These are phyloP conservation scores for Poterioochromonas sp. DNA, from an alignment of 352 stramenopile genomes.

Conservation along the genomic window DNA sequence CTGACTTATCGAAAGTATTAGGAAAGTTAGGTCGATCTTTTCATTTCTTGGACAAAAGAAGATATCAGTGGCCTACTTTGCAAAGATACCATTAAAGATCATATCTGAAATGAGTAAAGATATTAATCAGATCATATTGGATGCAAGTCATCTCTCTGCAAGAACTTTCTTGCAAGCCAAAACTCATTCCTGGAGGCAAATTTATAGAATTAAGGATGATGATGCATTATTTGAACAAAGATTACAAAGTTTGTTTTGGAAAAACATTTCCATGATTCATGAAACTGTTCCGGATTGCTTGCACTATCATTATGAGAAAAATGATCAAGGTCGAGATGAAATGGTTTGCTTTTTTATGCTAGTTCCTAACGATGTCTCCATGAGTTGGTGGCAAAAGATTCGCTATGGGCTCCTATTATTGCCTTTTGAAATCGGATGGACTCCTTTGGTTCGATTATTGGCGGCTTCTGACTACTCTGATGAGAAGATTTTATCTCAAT, in stretches of 20 bases:
- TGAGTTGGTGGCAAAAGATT: neutral
- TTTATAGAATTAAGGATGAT: too few species aligned
- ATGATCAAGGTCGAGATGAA: neutral
- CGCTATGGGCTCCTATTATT: neutral
- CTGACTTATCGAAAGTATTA: too few species aligned
- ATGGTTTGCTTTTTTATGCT: neutral
- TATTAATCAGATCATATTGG: too few species aligned
- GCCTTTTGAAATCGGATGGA: neutral
- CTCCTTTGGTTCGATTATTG: neutral
- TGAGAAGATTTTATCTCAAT: neutral
- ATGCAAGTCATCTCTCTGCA: too few species aligned
- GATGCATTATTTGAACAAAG: too few species aligned
- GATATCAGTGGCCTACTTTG: too few species aligned
- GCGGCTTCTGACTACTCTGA: neutral
- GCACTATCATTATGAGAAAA: neutral
- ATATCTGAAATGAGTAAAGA: too few species aligned
- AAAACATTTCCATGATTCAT: neutral
- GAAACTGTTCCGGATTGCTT: neutral
- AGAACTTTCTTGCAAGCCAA: too few species aligned
- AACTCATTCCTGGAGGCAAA: too few species aligned
- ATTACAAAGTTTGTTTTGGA: neutral
- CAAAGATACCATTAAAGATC: too few species aligned
- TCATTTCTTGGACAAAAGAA: too few species aligned
- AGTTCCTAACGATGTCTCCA: neutral
- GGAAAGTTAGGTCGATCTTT: too few species aligned